Conservation (phyloP, 495 filamentous ascomycete genomes). For the Jackrogersella minutella region DNA sequence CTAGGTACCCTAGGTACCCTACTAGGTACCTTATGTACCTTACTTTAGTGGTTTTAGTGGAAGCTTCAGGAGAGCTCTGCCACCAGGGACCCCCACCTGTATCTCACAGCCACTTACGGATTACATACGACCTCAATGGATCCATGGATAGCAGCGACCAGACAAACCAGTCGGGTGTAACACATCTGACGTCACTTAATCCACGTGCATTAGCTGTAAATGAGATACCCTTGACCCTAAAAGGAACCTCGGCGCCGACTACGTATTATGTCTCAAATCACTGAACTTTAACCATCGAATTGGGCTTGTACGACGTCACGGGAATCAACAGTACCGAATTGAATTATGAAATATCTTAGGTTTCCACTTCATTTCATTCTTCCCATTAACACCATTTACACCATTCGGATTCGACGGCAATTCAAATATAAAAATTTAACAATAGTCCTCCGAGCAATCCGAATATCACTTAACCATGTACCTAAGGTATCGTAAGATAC, state of each 20-base stretch:
- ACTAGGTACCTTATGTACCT: constrained; percentile 14
- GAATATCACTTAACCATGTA: too few species aligned
- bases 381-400: too few species aligned
- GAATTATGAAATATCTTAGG: constrained; percentile 18
- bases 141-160: neutral
- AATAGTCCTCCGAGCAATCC: too few species aligned
- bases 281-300: constrained; percentile 12
- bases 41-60: constrained; percentile 5
- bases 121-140: neutral
- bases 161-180: too few species aligned
- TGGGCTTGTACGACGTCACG: constrained; percentile 23
- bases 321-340: constrained; percentile 2
- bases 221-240: neutral
- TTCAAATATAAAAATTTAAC: too few species aligned
- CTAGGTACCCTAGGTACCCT: neutral
- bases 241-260: neutral
- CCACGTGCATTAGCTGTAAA: neutral
- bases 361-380: too few species aligned
- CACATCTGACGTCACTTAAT: constrained; percentile 25
- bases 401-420: too few species aligned
- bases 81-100: too few species aligned
- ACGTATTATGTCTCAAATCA: too few species aligned
- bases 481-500: neutral
- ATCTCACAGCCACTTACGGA: neutral
- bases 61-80: constrained; percentile 7